These are phyloP conservation scores for Zizania latifolia DNA, from an alignment of 176 grass and related monocot species.

Conservation along the genomic window DNA sequence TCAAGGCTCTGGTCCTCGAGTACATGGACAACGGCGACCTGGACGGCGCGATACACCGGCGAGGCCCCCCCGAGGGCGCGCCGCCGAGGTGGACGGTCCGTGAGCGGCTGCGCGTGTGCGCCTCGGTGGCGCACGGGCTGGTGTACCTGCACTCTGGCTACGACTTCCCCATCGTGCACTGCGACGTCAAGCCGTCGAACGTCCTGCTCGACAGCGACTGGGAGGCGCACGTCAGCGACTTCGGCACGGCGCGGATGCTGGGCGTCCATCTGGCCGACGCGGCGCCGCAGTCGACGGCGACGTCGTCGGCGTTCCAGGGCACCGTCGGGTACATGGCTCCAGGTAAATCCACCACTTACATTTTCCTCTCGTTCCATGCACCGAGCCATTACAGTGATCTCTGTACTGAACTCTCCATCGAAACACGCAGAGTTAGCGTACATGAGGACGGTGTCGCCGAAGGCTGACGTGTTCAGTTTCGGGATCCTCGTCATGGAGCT, in stretches of 20 bases:
- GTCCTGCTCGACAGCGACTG: conserved; percentile 64
- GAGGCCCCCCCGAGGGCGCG: background rate
- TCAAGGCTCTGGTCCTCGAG: conserved; percentile 81
- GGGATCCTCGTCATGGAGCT: conserved; percentile 76
- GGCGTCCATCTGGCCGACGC: conserved; percentile 48
- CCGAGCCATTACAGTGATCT: background rate
- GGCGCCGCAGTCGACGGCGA: conserved; percentile 40
- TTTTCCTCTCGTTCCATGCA: too few species aligned
- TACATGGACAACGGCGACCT: conserved; percentile 93
- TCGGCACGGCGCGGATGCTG: conserved; percentile 73
- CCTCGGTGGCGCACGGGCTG: conserved; percentile 66
- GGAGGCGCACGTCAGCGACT: conserved; percentile 73
- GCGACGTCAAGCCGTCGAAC: conserved; percentile 92
- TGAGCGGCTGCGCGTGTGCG: conserved; percentile 57
- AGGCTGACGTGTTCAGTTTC: conserved; percentile 94
- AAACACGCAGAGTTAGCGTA: conserved; percentile 64
- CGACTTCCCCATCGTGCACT: conserved; percentile 76
- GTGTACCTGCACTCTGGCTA: conserved; percentile 78
- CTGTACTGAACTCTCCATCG: background rate
- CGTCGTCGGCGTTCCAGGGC: conserved; percentile 70
- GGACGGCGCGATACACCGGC: conserved; percentile 45
- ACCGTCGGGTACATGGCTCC: conserved; percentile 94
- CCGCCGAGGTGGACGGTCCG: conserved; percentile 36
- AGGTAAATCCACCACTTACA: conserved; percentile 41
- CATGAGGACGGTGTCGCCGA: conserved; percentile 59